Conservation (phyloP, 1,284 basidiomycete genomes). For the Taiwanofungus camphoratus region DNA sequence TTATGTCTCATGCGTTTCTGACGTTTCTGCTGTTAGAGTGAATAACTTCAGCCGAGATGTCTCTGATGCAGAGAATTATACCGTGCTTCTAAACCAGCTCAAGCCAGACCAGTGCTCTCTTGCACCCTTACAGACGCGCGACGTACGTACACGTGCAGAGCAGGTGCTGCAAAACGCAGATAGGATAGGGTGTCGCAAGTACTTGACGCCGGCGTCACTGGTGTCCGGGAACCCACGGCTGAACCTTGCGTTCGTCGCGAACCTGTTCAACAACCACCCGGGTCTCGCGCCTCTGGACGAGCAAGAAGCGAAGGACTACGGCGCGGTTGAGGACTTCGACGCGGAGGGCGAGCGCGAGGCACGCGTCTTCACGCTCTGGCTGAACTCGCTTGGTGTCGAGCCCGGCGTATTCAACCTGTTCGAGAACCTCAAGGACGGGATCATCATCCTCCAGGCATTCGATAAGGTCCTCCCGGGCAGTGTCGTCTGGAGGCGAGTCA, state of each 20-base stretch:
- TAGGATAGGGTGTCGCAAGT: slow-evolving; percentile 91
- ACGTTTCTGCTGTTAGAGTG: slow-evolving; percentile 49
- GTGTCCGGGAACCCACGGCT: slow-evolving; percentile 95
- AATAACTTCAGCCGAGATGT: slow-evolving; percentile 97
- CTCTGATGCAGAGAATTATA: slow-evolving; percentile 95
- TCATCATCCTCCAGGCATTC: slow-evolving; percentile 91
- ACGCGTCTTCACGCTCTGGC: slow-evolving; percentile 95
- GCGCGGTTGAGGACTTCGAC: slow-evolving; percentile 94
- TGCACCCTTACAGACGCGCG: slow-evolving; percentile 83
- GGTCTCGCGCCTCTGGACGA: slow-evolving; percentile 91
- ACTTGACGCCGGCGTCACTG: slow-evolving; percentile 88
- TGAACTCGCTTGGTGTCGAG: slow-evolving; percentile 95
- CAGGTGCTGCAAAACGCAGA: slow-evolving; percentile 93
- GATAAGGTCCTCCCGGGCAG: slow-evolving; percentile 92
- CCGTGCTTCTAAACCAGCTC: slow-evolving; percentile 90
- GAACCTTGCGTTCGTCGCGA: slow-evolving; percentile 97
- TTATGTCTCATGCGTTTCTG: neutral
- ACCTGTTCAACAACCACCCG: slow-evolving; percentile 97
- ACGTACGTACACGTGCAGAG: slow-evolving; percentile 83
- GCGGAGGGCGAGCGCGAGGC: slow-evolving; percentile 98
- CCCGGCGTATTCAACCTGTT: slow-evolving; percentile 96
- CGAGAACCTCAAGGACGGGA: slow-evolving; percentile 91
- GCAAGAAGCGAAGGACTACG: slow-evolving; percentile 78
- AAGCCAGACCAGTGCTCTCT: slow-evolving; percentile 92
- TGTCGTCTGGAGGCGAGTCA: slow-evolving; percentile 91